Conservation (phyloP, 2,329 filamentous ascomycete species). For the Fusarium oxysporum region DNA sequence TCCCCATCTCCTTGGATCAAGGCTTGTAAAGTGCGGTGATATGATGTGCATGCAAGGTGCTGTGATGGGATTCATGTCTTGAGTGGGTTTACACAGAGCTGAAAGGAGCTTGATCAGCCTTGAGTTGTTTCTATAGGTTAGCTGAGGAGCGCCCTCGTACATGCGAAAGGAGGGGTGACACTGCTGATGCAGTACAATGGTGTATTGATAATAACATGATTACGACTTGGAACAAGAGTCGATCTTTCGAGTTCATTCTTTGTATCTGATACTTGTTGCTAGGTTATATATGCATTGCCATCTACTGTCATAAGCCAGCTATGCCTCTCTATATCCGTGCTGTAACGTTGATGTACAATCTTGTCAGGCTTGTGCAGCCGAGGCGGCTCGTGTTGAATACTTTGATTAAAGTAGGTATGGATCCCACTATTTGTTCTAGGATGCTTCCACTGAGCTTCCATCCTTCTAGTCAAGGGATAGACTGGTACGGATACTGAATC, state of each 20-base stretch:
- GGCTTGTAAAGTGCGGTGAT: slow-evolving; percentile 12
- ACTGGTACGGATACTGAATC: slow-evolving; percentile 14
- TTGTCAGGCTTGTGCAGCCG: neutral
- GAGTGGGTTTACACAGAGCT: neutral
- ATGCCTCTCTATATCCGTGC: neutral
- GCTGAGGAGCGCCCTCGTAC: slow-evolving; percentile 10
- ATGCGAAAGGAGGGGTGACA: neutral
- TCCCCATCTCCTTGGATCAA: neutral
- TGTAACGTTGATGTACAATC: neutral
- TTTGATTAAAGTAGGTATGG: neutral
- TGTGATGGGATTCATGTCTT: slow-evolving; percentile 6
- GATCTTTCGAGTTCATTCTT: neutral
- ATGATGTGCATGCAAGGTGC: slow-evolving; percentile 2
- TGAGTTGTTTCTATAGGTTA: slow-evolving; percentile 1
- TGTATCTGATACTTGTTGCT: neutral
- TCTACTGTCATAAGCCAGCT: neutral
- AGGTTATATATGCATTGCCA: neutral
- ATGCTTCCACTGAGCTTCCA: slow-evolving; percentile 28
- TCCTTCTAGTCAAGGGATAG: slow-evolving; percentile 2
- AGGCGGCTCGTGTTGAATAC: neutral
- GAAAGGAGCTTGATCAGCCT: neutral
- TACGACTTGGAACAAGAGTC: neutral
- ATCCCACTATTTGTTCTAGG: slow-evolving; percentile 20
- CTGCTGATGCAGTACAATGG: slow-evolving; percentile 2
- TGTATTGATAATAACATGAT: slow-evolving; percentile 26